Conservation (phyloP, 305 asterid species). For the Fraxinus greggii region DNA sequence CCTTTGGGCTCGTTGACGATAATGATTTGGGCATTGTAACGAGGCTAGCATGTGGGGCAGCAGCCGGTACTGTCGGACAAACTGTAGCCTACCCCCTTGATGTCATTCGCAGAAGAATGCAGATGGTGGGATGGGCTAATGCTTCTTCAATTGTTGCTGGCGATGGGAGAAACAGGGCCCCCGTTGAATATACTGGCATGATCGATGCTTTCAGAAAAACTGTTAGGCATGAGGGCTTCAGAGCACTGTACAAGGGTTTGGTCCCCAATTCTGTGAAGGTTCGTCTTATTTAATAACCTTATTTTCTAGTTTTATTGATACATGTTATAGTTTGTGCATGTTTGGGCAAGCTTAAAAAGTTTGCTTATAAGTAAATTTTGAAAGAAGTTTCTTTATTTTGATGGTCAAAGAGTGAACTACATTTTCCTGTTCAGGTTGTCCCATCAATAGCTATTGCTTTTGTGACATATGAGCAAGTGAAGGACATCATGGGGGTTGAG, state of each 20-base stretch:
- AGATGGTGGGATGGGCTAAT: conserved; percentile 93
- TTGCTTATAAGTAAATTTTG: not conserved
- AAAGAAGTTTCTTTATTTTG: not conserved
- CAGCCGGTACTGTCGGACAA: conserved; percentile 93
- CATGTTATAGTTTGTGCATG: not conserved
- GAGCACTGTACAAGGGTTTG: conserved; percentile 90
- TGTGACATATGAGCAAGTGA: conserved; percentile 90
- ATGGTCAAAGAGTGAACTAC: not conserved
- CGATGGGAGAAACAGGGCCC: conserved; percentile 64
- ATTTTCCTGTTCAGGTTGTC: conserved; percentile 57
- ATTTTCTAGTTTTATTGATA: not conserved
- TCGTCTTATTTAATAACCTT: conserved; percentile 24
- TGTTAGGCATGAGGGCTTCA: conserved; percentile 71
- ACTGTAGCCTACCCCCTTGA: conserved; percentile 95
- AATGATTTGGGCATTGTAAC: conserved; percentile 74
- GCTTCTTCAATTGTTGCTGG: conserved; percentile 76
- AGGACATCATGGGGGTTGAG: conserved; percentile 77
- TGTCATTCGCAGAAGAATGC: conserved; percentile 94
- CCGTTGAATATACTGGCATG: conserved; percentile 82
- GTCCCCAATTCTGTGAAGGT: conserved; percentile 96
- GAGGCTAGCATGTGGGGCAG: conserved; percentile 90
- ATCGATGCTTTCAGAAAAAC: conserved; percentile 89
- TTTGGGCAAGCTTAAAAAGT: not conserved
- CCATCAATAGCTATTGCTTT: conserved; percentile 92
- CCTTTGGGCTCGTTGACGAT: conserved; percentile 67